phyloP scores from a whole-genome alignment of 305 asterid species.

The Euphrasia arctica region DNA sequence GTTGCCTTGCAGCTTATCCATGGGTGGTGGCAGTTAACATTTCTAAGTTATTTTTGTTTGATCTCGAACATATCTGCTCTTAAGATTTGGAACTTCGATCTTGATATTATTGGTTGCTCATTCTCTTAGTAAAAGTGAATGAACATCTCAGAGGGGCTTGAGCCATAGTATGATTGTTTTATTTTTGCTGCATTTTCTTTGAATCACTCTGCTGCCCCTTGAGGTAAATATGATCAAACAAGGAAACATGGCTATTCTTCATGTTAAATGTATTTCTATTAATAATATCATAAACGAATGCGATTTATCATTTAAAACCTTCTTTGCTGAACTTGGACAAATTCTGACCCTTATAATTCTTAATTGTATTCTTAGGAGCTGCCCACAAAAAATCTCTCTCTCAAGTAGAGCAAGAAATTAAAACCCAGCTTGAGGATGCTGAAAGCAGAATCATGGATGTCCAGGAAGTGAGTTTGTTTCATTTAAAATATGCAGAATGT shows the following conservation, averaged over 20 bases:
- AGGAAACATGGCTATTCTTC: constrained; percentile 7
- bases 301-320: constrained; percentile 23
- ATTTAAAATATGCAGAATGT: constrained; percentile 18
- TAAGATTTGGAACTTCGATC: constrained; percentile 6
- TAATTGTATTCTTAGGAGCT: constrained; percentile 46
- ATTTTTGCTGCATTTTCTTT: constrained; percentile 15
- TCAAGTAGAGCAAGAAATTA: constrained; percentile 65
- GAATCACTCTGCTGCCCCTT: constrained; percentile 10
- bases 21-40: constrained; percentile 9
- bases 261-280: constrained; percentile 22
- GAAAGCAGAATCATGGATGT: constrained; percentile 66
- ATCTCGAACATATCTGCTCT: constrained; percentile 7
- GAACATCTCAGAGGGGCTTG: constrained; percentile 20
- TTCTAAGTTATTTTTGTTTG: constrained; percentile 12
- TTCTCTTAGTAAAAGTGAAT: constrained; percentile 22
- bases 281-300: constrained; percentile 7
- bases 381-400: constrained; percentile 47
- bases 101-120: constrained; percentile 16
- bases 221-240: constrained; percentile 17
- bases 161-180: constrained; percentile 2
- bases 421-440: constrained; percentile 56
- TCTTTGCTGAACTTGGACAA: constrained; percentile 18
- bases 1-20: constrained; percentile 18
- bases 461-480: constrained; percentile 56
- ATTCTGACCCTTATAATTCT: constrained; percentile 16